A percentile compares a stretch with the other conserved stretches of the same genome.
phyloP scores from a whole-genome alignment of 2,329 filamentous ascomycete species.

The Lasiodiplodia citricola region DNA sequence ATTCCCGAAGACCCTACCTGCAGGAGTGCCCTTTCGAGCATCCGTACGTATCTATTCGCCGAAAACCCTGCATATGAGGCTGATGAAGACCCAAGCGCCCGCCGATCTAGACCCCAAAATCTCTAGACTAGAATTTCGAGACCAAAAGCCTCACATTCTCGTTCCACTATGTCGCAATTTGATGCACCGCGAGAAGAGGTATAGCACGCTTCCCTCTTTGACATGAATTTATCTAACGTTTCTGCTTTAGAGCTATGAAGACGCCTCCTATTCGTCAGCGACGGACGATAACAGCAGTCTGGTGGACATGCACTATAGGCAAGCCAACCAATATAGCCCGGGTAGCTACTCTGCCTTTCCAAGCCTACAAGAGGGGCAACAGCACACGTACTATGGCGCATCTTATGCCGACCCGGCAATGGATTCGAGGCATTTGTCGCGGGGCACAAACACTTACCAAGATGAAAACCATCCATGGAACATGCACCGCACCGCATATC shows the following conservation, averaged over 20 bases:
- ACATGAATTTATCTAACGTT: constrained; percentile 1
- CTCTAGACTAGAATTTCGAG: not conserved
- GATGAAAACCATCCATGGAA: not conserved
- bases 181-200: not conserved
- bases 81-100: not conserved
- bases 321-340: not conserved
- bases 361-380: not conserved
- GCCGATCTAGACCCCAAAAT: not conserved
- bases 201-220: not conserved
- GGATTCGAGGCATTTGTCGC: not conserved
- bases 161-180: not conserved
- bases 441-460: not conserved
- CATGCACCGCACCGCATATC: not conserved
- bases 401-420: not conserved
- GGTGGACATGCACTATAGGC: not conserved
- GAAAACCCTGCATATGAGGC: not conserved
- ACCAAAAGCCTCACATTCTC: not conserved
- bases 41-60: not conserved
- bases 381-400: not conserved
- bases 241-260: not conserved
- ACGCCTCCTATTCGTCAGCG: not conserved
- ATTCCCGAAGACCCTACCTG: not conserved
- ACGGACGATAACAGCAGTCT: not conserved
- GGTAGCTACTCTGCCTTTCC: not conserved
- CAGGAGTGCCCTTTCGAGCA: not conserved